A percentile compares a stretch with the other conserved stretches of the same genome.
Conservation (phyloP, 805 yeast genomes). For the Ogataea saltuana region DNA sequence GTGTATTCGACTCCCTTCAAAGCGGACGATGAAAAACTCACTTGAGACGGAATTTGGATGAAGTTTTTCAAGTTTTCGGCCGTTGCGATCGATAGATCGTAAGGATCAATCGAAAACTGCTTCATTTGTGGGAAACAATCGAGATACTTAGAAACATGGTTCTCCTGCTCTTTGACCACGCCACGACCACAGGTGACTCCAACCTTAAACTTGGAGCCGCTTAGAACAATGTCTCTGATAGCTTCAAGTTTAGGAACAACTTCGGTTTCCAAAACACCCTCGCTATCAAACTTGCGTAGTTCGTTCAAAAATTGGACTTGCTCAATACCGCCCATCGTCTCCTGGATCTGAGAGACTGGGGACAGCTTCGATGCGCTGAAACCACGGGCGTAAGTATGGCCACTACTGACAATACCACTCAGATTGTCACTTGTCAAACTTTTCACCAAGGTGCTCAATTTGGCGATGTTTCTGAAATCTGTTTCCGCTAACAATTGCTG, state of each 20-base stretch:
- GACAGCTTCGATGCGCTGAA: conserved; percentile 67
- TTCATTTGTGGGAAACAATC: conserved; percentile 12
- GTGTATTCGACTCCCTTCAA: conserved; percentile 65
- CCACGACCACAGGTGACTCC: conserved; percentile 61
- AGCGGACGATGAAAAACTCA: conserved; percentile 75
- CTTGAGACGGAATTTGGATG: conserved; percentile 82
- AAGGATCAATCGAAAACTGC: conserved; percentile 15
- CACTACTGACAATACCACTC: conserved; percentile 79
- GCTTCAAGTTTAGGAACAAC: conserved; percentile 64
- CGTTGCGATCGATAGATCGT: conserved; percentile 8
- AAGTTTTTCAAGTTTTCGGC: conserved; percentile 39
- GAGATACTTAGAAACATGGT: conserved; percentile 36
- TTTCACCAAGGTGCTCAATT: conserved; percentile 71
- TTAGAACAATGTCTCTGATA: conserved; percentile 47
- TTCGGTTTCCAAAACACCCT: conserved; percentile 50
- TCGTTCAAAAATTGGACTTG: conserved; percentile 72
- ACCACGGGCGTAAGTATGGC: conserved; percentile 79
- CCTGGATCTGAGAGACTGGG: conserved; percentile 58
- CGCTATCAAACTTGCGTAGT: conserved; percentile 53
- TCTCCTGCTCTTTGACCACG: conserved; percentile 39
- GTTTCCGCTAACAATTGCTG: conserved; percentile 67
- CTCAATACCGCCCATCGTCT: conserved; percentile 69
- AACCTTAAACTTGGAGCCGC: conserved; percentile 47
- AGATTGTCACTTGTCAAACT: conserved; percentile 74
- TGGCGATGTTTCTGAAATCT: conserved; percentile 63